Evolutionary conservation across 345 rosid genomes (phyloP).

Genomic region (Hibiscus mutabilis): DNA sequence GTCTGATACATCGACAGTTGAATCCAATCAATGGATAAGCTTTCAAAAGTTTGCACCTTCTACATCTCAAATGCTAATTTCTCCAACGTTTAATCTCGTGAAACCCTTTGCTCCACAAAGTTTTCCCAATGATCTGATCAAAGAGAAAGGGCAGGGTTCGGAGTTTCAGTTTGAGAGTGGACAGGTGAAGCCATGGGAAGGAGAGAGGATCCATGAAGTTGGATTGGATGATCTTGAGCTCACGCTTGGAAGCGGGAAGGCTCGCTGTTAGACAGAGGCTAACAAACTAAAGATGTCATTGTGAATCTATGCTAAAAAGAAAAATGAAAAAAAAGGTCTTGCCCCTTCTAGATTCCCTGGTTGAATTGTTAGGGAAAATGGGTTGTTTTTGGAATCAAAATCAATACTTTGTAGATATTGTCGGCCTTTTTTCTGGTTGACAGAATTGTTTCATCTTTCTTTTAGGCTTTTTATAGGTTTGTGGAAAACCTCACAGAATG

Average conservation of each 20-base stretch:
- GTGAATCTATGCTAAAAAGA: constrained; percentile 14
- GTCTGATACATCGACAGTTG: constrained; percentile 87
- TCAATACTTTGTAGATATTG: constrained; percentile 50
- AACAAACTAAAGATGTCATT: background rate
- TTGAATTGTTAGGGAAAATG: constrained; percentile 11
- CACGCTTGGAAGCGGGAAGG: constrained; percentile 77
- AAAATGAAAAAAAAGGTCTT: background rate
- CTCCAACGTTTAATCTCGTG: constrained; percentile 89
- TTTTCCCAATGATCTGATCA: constrained; percentile 23
- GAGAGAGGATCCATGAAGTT: constrained; percentile 94
- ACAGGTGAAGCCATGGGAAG: constrained; percentile 97
- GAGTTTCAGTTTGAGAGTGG: constrained; percentile 77
- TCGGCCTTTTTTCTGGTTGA: constrained; percentile 20
- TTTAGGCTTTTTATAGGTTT: constrained; percentile 1
- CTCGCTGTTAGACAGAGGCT: constrained; percentile 30
- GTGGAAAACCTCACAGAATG: constrained; percentile 15
- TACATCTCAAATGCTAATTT: constrained; percentile 51
- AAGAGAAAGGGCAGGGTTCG: constrained; percentile 52
- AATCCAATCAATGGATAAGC: constrained; percentile 92
- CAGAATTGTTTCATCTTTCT: constrained; percentile 7
- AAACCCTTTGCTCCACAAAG: constrained; percentile 49
- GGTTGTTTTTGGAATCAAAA: constrained; percentile 14
- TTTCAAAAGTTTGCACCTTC: constrained; percentile 68
- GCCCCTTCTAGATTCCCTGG: constrained; percentile 1
- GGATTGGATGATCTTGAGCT: constrained; percentile 95